Evolutionary conservation across 257 asterid species (phyloP).

Genomic region (Solanum sparsipilum): DNA sequence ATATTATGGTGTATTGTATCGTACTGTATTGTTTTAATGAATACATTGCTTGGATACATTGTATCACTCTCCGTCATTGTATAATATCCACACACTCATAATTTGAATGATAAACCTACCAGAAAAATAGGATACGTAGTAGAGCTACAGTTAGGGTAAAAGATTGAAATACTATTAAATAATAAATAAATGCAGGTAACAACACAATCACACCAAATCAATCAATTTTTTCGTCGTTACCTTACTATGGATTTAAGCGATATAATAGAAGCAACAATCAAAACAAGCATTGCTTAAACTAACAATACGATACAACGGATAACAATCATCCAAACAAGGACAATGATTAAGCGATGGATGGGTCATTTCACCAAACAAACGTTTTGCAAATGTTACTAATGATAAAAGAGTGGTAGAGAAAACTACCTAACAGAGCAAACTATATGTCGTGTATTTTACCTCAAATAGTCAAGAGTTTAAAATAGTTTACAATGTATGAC

Average conservation of each 20-base stretch:
- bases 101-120: too few relatives aligned
- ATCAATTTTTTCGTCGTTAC: fast-evolving
- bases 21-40: too few relatives aligned
- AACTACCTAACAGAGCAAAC: neutral
- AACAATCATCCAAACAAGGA: neutral
- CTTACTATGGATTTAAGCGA: neutral
- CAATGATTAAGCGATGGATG: neutral
- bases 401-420: neutral
- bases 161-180: too few relatives aligned
- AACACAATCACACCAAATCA: too few relatives aligned
- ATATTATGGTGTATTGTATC: too few relatives aligned
- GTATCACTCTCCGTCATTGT: neutral
- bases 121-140: neutral
- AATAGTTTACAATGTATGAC: neutral
- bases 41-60: too few relatives aligned
- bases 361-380: neutral
- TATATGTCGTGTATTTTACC: neutral
- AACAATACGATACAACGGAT: neutral
- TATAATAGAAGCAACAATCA: neutral
- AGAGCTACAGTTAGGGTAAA: too few relatives aligned
- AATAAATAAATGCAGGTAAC: too few relatives aligned
- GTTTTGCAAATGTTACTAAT: neutral
- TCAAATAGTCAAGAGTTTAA: neutral
- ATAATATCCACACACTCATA: neutral
- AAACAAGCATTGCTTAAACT: neutral